Percentiles rank a stretch among this genome's conserved stretches.
These are phyloP conservation scores for Abelmoschus esculentus DNA, from an alignment of 345 rosid genomes.

Conservation along the genomic window DNA sequence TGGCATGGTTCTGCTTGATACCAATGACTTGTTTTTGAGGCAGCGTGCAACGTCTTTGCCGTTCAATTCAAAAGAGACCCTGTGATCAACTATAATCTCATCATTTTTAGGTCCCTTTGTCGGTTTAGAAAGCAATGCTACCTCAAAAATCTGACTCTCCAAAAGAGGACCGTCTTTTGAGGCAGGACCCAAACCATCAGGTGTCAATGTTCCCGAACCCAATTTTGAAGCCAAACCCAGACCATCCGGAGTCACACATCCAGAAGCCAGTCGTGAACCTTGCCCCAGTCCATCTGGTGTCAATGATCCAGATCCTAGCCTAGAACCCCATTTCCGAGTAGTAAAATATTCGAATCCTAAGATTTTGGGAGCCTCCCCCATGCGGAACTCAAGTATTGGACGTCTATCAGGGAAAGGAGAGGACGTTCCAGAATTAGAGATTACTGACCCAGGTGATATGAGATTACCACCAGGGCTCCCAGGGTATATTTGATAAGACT, in stretches of 20 bases:
- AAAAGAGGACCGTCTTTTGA: constrained; percentile 26
- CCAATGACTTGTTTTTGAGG: constrained; percentile 48
- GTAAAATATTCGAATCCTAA: constrained; percentile 59
- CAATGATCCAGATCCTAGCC: constrained; percentile 75
- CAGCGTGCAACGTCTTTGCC: constrained; percentile 95
- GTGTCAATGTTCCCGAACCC: constrained; percentile 71
- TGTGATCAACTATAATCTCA: constrained; percentile 43
- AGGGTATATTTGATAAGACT: constrained; percentile 48
- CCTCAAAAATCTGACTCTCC: constrained; percentile 41
- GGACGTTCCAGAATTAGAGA: constrained; percentile 77
- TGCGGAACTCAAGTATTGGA: constrained; percentile 49
- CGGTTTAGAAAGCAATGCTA: constrained; percentile 38
- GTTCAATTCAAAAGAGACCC: constrained; percentile 88
- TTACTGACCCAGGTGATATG: constrained; percentile 71
- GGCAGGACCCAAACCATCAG: constrained; percentile 47
- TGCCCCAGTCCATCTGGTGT: constrained; percentile 75
- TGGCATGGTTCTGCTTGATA: constrained; percentile 27
- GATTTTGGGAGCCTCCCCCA: constrained; percentile 60
- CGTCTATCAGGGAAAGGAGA: constrained; percentile 77
- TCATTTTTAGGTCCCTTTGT: constrained; percentile 36
- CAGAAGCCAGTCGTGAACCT: constrained; percentile 72
- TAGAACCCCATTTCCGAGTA: constrained; percentile 79
- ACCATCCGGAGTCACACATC: constrained; percentile 67
- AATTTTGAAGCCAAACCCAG: constrained; percentile 49
- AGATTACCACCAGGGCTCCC: constrained; percentile 83